Evolutionary conservation across 169 alveolate genomes (phyloP).

Genomic region (Perkinsus chesapeaki): DNA sequence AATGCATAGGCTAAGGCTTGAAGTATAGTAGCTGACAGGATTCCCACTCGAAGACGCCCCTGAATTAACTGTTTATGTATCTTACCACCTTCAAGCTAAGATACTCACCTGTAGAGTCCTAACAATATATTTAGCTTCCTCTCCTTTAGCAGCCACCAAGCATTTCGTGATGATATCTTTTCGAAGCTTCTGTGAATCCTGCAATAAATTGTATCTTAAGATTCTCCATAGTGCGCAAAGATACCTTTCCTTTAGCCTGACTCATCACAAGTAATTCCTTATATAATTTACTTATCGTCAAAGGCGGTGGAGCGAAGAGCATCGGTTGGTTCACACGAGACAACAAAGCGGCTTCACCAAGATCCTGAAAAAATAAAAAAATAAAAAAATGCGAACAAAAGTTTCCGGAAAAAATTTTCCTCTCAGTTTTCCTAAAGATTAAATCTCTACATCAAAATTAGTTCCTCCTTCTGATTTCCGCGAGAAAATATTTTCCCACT

Average conservation of each 20-base stretch:
- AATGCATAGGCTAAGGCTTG: conserved; percentile 74
- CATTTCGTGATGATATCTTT: neutral
- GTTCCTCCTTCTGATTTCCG: no score
- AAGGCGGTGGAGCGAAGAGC: neutral
- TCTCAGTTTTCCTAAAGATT: no score
- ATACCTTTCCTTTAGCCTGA: neutral
- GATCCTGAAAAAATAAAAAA: neutral
- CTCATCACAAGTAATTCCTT: neutral
- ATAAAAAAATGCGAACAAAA: neutral
- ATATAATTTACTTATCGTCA: neutral
- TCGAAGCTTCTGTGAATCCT: neutral
- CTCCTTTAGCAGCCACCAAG: neutral
- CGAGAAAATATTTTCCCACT: no score
- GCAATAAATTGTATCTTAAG: neutral
- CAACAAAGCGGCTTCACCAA: neutral
- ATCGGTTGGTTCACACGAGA: neutral
- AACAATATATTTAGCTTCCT: conserved; percentile 70
- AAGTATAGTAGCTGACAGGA: conserved; percentile 83
- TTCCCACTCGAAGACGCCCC: conserved; percentile 77
- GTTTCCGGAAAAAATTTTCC: no score
- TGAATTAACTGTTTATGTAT: neutral
- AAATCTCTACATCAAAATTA: no score
- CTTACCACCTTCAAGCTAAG: neutral
- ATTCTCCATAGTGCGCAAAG: neutral
- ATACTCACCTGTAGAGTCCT: conserved; percentile 56